A percentile compares a stretch with the other conserved stretches of the same genome.
Evolutionary conservation across 306 rosid species (phyloP).

Genomic region (Benincasa hispida): DNA sequence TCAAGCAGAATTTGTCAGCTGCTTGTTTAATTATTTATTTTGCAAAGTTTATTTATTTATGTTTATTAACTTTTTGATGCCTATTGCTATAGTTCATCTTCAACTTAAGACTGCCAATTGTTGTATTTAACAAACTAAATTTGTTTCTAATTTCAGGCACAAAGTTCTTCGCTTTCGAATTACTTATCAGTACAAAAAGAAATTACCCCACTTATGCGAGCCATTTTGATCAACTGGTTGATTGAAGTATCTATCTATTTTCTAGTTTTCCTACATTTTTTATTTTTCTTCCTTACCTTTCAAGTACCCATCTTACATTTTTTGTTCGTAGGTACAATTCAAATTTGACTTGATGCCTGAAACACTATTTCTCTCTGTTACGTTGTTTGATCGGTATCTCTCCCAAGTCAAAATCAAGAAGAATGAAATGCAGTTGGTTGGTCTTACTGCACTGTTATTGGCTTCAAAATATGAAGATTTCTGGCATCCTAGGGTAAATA

Average conservation of each 20-base stretch:
- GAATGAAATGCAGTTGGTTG: constrained; percentile 80
- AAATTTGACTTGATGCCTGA: constrained; percentile 90
- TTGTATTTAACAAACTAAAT: neutral
- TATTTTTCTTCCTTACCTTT: neutral
- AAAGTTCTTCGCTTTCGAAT: constrained; percentile 39
- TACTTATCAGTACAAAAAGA: constrained; percentile 60
- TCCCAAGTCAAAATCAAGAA: constrained; percentile 48
- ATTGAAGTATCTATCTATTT: constrained; percentile 49
- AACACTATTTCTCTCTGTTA: constrained; percentile 31
- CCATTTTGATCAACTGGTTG: constrained; percentile 76
- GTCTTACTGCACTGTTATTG: constrained; percentile 74
- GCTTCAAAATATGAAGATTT: constrained; percentile 91
- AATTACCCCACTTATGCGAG: constrained; percentile 65
- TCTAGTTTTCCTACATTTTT: neutral
- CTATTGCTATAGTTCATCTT: neutral
- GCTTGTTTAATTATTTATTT: neutral
- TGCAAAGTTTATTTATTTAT: neutral
- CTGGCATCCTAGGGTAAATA: constrained; percentile 86
- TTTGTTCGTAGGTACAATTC: constrained; percentile 57
- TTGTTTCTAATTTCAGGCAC: constrained; percentile 36
- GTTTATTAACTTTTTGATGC: neutral
- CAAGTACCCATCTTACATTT: neutral
- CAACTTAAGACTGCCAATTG: neutral
- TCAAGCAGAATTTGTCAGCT: neutral
- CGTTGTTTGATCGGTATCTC: constrained; percentile 36